Percentiles rank a stretch among this genome's conserved stretches.
Conservation (phyloP, 495 filamentous ascomycete genomes). For the Xylaria palmicola region DNA sequence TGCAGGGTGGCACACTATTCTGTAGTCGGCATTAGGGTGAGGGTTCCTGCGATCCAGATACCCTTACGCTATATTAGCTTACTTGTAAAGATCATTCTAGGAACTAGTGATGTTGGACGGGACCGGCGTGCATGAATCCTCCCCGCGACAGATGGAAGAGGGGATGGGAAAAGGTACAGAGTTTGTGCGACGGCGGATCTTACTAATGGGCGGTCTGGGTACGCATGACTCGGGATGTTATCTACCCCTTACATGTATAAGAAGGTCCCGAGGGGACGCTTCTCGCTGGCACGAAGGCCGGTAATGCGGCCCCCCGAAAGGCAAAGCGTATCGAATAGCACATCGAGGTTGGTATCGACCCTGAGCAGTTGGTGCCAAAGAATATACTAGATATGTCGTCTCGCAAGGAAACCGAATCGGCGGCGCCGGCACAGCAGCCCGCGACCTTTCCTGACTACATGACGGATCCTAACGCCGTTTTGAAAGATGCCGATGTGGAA, state of each 20-base stretch:
- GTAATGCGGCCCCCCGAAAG: too few relatives aligned
- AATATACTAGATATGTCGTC: background rate
- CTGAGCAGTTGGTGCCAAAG: background rate
- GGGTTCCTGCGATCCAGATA: too few relatives aligned
- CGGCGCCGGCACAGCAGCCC: background rate
- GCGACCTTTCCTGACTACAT: slow-evolving; percentile 55
- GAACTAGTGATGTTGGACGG: background rate
- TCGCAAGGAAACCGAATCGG: background rate
- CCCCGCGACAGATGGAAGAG: background rate
- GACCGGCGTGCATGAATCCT: background rate
- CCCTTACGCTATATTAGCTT: too few relatives aligned
- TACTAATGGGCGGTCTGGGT: background rate
- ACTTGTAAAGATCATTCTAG: too few relatives aligned
- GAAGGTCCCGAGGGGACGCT: too few relatives aligned
- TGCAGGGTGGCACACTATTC: background rate
- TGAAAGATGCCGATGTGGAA: slow-evolving; percentile 49
- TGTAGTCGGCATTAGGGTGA: background rate
- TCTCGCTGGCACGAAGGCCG: too few relatives aligned
- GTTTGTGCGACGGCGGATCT: background rate
- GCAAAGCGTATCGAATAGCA: background rate
- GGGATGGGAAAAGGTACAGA: background rate
- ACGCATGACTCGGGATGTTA: background rate
- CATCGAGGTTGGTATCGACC: background rate
- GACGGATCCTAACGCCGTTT: slow-evolving; percentile 57
- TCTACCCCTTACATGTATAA: too few relatives aligned